Base-by-base conservation (phyloP, 2,329 filamentous ascomycete species). In the Neonectria faginata region DNA sequence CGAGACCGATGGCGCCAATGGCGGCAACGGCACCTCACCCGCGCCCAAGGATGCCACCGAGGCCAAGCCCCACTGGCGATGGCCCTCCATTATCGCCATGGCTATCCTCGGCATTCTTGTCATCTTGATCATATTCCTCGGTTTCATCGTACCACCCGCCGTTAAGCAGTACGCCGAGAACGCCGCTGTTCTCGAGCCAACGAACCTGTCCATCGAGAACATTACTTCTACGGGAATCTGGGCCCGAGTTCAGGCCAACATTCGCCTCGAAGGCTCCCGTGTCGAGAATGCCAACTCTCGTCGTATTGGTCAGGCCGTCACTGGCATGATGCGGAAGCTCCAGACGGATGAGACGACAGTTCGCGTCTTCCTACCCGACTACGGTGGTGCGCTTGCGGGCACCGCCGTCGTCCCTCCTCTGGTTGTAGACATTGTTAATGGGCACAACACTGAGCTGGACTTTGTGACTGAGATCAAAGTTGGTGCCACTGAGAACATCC, bases 131-230 rank as follows among this genome's bases (percentile, higher is more conserved):
- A 89, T 97, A 63, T 79, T 91, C 16, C 82, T 95, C 60, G 93
- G 90, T 16, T 97, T 97, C 80, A 86, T 97, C 58, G 88, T 91
- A 0, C 94, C 95, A 2, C 89, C 91, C 16, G 88, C 91, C 8
- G 88, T 97, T 11, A 89, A 97, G 79, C 87, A 93, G 75, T 99
- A 99, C 79, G 92, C 92, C 53, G 91, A 95, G 79, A 85, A 94
- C 77, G 93, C 94, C 3, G 85, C 91, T 25, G 89, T 95, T 18
- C 87, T 99, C 69, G 89, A 94, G 75, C 93, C 96, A 2, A 94
- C 91, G 6, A 92, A 90, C 70, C 80, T 99, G 20, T 93, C 94
- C 2, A 89, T 99, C 64, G 92, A 96, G 73, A 93, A 91, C 2
- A 91, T 97, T 69, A 97, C 93, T 0, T 76, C 88, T 8, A 85